Evolutionary conservation across 2,329 filamentous ascomycete species (phyloP).

Genomic region (Penicillium sp.): DNA sequence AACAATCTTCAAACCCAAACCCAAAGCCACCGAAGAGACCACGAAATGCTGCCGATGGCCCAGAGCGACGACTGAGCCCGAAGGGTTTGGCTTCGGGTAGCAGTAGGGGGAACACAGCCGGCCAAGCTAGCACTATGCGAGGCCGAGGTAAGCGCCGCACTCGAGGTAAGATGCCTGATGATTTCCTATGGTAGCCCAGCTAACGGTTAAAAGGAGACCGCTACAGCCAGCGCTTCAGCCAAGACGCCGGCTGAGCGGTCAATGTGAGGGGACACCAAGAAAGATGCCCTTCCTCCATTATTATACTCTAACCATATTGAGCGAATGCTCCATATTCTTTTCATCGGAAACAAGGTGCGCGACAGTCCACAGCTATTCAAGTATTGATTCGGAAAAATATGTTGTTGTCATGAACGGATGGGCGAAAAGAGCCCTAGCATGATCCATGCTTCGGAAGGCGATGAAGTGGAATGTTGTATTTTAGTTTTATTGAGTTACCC

Average conservation of each 20-base stretch:
- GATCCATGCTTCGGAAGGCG: not conserved
- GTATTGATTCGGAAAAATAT: not conserved
- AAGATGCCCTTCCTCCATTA: not conserved
- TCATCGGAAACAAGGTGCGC: not conserved
- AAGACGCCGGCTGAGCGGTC: constrained; percentile 9
- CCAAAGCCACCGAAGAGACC: constrained; percentile 11
- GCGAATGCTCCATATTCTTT: not conserved
- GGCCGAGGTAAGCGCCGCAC: constrained; percentile 21
- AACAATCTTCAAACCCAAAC: not conserved
- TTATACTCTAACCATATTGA: not conserved
- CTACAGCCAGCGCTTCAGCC: constrained; percentile 31
- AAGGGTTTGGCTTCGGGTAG: constrained; percentile 28
- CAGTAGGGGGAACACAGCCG: constrained; percentile 13
- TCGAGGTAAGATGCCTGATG: constrained; percentile 22
- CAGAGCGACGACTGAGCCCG: constrained; percentile 28
- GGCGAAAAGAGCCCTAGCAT: not conserved
- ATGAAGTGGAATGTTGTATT: not conserved
- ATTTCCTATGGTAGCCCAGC: not conserved
- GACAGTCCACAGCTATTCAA: not conserved
- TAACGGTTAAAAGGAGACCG: constrained; percentile 25
- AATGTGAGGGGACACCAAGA: too few relatives aligned
- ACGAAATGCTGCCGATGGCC: constrained; percentile 18
- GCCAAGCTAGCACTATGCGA: constrained; percentile 8
- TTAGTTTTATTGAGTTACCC: constrained; percentile 22
- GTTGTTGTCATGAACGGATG: not conserved